Conservation (phyloP, 352 stramenopile species). For the Pythium sukuiense region DNA sequence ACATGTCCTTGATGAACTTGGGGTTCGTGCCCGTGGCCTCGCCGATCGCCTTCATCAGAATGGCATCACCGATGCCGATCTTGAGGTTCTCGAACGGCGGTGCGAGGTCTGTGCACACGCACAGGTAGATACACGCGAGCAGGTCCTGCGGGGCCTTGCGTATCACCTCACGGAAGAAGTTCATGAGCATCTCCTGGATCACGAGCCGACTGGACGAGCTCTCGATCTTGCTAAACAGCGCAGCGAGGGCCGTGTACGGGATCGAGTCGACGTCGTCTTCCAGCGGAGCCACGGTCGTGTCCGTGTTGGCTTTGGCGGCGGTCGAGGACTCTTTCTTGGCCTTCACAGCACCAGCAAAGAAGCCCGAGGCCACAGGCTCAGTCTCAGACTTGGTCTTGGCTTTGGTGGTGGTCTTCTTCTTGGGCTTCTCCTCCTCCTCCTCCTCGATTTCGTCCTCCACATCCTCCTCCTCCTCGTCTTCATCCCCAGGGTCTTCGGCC, state of each 20-base stretch:
- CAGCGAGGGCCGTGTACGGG: slow-evolving; percentile 60
- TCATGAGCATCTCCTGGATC: slow-evolving; percentile 86
- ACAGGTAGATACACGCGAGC: slow-evolving; percentile 90
- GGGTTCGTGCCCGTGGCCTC: slow-evolving; percentile 91
- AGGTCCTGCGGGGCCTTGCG: slow-evolving; percentile 77
- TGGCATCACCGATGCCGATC: slow-evolving; percentile 97
- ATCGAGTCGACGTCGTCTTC: slow-evolving; percentile 21
- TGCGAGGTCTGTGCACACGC: slow-evolving; percentile 90
- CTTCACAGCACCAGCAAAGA: slow-evolving; percentile 10
- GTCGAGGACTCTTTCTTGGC: slow-evolving; percentile 21
- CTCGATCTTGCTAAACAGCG: slow-evolving; percentile 82
- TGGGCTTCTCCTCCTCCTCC: slow-evolving; percentile 20
- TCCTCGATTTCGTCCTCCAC: slow-evolving; percentile 17
- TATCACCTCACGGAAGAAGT: slow-evolving; percentile 86
- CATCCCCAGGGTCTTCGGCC: slow-evolving; percentile 22
- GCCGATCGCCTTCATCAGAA: slow-evolving; percentile 97
- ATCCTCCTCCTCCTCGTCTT: slow-evolving; percentile 19
- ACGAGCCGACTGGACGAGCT: slow-evolving; percentile 64
- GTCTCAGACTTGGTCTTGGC: background rate
- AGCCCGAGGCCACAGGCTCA: background rate
- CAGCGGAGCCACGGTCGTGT: slow-evolving; percentile 18
- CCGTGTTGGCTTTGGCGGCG: slow-evolving; percentile 21
- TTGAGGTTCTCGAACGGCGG: slow-evolving; percentile 97
- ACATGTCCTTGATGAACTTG: slow-evolving; percentile 95
- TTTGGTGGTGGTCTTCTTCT: slow-evolving; percentile 16